Percentiles rank a stretch among this genome's conserved stretches.
Evolutionary conservation across 2,329 filamentous ascomycete genomes (phyloP).

Genomic region (Didymella lethalis): DNA sequence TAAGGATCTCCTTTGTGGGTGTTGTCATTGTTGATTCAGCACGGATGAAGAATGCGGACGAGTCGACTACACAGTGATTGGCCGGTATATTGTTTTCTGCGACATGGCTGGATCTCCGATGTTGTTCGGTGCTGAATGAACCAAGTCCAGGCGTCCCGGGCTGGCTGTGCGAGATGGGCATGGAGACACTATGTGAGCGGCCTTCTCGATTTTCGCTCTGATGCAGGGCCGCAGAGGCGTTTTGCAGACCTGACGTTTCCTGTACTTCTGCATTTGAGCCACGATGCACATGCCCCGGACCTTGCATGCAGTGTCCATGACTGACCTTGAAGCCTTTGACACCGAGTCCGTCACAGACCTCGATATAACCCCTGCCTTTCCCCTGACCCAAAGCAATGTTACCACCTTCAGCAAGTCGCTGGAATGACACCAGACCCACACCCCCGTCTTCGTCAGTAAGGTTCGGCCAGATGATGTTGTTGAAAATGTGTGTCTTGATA

Average conservation of each 20-base stretch:
- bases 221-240: slow-evolving; percentile 31
- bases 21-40: slow-evolving; percentile 61
- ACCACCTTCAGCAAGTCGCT: slow-evolving; percentile 86
- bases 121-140: slow-evolving; percentile 27
- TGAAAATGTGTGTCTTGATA: slow-evolving; percentile 94
- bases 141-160: slow-evolving; percentile 48
- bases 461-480: slow-evolving; percentile 98
- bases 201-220: slow-evolving; percentile 38
- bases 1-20: slow-evolving; percentile 72
- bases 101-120: slow-evolving; percentile 28
- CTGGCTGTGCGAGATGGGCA: slow-evolving; percentile 40
- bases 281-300: slow-evolving; percentile 52
- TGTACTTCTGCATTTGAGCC: slow-evolving; percentile 54
- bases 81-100: slow-evolving; percentile 32
- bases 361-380: slow-evolving; percentile 81
- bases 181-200: slow-evolving; percentile 47
- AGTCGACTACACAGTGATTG: slow-evolving; percentile 76
- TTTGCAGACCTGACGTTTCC: slow-evolving; percentile 45
- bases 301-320: slow-evolving; percentile 87
- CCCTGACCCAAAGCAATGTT: slow-evolving; percentile 84
- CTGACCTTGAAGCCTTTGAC: slow-evolving; percentile 87
- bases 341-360: slow-evolving; percentile 87
- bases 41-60: slow-evolving; percentile 91
- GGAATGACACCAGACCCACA: slow-evolving; percentile 89
- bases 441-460: slow-evolving; percentile 95